A percentile compares a stretch with the other conserved stretches of the same genome.
Evolutionary conservation across 805 yeast species (phyloP).

Genomic region (Hanseniaspora vineae): DNA sequence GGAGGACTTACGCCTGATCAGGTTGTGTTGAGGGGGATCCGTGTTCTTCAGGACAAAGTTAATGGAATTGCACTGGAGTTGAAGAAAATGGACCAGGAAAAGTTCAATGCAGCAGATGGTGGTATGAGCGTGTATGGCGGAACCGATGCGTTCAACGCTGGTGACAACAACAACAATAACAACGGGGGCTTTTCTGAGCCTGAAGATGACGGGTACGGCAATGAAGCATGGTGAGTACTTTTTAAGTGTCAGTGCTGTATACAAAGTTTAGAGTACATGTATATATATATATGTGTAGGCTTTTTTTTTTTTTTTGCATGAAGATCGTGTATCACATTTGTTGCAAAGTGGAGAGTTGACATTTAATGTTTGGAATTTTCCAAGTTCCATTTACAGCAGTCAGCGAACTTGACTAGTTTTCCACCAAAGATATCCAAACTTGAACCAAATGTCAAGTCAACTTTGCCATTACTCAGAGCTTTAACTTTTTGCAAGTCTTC

Average conservation of each 20-base stretch:
- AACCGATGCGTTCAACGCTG: conserved; percentile 19
- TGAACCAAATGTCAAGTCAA: conserved; percentile 88
- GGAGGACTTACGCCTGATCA: conserved; percentile 84
- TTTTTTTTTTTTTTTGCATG: too few species aligned
- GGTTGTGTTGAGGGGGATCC: conserved; percentile 75
- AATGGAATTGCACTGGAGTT: conserved; percentile 76
- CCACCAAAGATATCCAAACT: conserved; percentile 96
- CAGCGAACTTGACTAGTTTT: conserved; percentile 55
- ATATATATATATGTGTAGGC: too few species aligned
- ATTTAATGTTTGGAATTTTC: conserved; percentile 8
- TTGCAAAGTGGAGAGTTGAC: too few species aligned
- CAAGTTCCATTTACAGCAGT: conserved; percentile 64
- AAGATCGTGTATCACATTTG: too few species aligned
- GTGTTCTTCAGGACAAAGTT: conserved; percentile 75
- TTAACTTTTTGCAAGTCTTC: conserved; percentile 58
- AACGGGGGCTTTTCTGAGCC: conserved; percentile 16
- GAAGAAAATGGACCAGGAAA: conserved; percentile 33
- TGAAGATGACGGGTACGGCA: conserved; percentile 18
- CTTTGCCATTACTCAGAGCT: conserved; percentile 60
- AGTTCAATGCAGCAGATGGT: conserved; percentile 27
- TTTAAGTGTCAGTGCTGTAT: too few species aligned
- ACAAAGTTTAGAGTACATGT: too few species aligned
- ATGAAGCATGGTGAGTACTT: conserved; percentile 6
- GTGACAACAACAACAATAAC: conserved; percentile 13
- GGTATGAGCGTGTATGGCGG: conserved; percentile 1